A percentile compares a stretch with the other conserved stretches of the same genome.
phyloP scores from a whole-genome alignment of 805 yeast species.

The Metschnikowia lunata region DNA sequence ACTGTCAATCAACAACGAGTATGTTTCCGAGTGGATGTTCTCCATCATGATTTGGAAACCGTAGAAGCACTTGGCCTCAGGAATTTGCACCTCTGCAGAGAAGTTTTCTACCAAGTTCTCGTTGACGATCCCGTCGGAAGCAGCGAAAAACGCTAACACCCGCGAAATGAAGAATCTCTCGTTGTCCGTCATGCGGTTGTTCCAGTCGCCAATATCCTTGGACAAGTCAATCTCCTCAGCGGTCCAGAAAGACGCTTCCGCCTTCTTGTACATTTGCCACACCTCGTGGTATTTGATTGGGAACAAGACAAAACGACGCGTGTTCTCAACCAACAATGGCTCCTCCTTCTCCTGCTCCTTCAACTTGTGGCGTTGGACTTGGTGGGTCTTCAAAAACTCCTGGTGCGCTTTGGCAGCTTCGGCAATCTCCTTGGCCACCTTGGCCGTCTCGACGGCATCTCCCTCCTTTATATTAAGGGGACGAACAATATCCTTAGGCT shows the following conservation, averaged over 20 bases:
- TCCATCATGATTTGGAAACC: slow-evolving; percentile 99
- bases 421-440: slow-evolving; percentile 22
- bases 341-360: slow-evolving; percentile 80
- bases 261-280: slow-evolving; percentile 98
- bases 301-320: slow-evolving; percentile 84
- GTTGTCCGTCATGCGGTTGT: slow-evolving; percentile 77
- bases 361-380: slow-evolving; percentile 66
- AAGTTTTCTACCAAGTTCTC: slow-evolving; percentile 97
- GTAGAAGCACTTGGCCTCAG: slow-evolving; percentile 98
- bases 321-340: slow-evolving; percentile 83
- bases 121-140: slow-evolving; percentile 97
- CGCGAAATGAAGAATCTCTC: slow-evolving; percentile 91
- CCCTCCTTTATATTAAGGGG: slow-evolving; percentile 18
- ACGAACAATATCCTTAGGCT: slow-evolving; percentile 19
- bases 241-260: slow-evolving; percentile 99
- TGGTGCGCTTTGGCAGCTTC: slow-evolving; percentile 40
- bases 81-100: slow-evolving; percentile 93
- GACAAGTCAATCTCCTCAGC: slow-evolving; percentile 97
- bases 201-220: slow-evolving; percentile 92
- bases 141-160: slow-evolving; percentile 96
- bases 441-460: slow-evolving; percentile 18
- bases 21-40: slow-evolving; percentile 96
- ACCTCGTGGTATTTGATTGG: slow-evolving; percentile 96
- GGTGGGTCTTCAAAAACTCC: slow-evolving; percentile 56
- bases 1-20: slow-evolving; percentile 89